Conservation (phyloP, 140 eudicot genomes). For the Stevia rebaudiana region DNA sequence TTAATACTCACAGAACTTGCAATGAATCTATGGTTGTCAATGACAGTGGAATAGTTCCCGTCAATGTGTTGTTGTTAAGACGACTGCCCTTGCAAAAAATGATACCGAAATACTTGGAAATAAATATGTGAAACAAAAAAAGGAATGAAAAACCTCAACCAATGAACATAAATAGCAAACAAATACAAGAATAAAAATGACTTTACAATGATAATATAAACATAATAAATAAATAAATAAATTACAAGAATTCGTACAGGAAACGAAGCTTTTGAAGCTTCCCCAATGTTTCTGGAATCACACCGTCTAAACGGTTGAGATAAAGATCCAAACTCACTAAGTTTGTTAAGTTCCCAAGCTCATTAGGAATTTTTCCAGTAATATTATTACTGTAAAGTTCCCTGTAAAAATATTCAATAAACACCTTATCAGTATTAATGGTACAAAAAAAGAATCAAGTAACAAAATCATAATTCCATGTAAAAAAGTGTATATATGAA, state of each 20-base stretch:
- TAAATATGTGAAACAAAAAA: no score
- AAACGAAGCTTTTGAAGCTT: constrained; percentile 80
- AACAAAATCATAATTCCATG: constrained; percentile 5
- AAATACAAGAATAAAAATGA: not conserved
- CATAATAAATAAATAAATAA: not conserved
- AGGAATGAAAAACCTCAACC: no score
- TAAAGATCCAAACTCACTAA: constrained; percentile 99
- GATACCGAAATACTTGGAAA: not conserved
- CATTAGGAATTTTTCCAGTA: constrained; percentile 65
- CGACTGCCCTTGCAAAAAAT: constrained; percentile 37
- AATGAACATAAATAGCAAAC: no score
- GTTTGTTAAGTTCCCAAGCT: constrained; percentile 78
- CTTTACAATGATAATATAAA: not conserved
- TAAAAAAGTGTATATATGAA: not conserved
- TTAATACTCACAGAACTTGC: constrained; percentile 46
- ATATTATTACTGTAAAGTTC: constrained; percentile 92
- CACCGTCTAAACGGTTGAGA: constrained; percentile 61
- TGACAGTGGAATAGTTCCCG: constrained; percentile 39
- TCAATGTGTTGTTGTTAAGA: constrained; percentile 49
- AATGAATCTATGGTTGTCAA: constrained; percentile 40
- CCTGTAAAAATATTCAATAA: constrained; percentile 44
- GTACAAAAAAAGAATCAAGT: not conserved
- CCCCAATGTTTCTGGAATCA: constrained; percentile 73
- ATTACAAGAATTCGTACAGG: constrained; percentile 49
- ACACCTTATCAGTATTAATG: constrained; percentile 4